A percentile compares a stretch with the other conserved stretches of the same genome.
Evolutionary conservation across 2,329 filamentous ascomycete genomes (phyloP).

Genomic region (Penicillium sp.): DNA sequence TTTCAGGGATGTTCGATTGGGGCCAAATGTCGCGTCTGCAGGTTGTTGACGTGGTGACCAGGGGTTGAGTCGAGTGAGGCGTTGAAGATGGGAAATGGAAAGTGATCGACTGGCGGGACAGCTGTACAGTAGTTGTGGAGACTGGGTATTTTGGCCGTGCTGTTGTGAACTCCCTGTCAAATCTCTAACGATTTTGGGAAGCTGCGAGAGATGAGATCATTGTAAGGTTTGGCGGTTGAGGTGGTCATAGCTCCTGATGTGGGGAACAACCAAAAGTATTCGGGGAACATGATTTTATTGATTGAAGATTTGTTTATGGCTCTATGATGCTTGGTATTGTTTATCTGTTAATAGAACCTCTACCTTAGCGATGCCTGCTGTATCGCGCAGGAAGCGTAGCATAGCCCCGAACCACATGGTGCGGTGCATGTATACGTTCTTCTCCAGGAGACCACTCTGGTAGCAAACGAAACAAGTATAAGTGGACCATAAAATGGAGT

Average conservation of each 20-base stretch:
- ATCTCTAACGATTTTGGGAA: not conserved
- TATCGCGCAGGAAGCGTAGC: conserved; percentile 8
- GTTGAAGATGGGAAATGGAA: not conserved
- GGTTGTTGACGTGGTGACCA: not conserved
- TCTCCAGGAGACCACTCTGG: not conserved
- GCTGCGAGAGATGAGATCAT: not conserved
- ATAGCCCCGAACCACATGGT: conserved; percentile 7
- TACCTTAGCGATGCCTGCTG: conserved; percentile 11
- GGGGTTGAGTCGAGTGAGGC: not conserved
- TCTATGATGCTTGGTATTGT: not conserved
- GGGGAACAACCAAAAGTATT: not conserved
- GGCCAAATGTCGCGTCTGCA: not conserved
- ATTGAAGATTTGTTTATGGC: not conserved
- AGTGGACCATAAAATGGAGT: conserved; percentile 7
- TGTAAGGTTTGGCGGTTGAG: not conserved
- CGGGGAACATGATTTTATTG: not conserved
- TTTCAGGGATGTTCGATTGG: not conserved
- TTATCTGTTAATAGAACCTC: not conserved
- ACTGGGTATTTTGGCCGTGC: not conserved
- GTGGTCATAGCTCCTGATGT: conserved; percentile 11
- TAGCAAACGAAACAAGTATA: conserved; percentile 2
- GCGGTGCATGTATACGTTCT: not conserved
- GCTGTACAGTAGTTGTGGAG: not conserved
- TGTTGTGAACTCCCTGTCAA: not conserved
- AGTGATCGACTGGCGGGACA: not conserved